These are phyloP conservation scores for Verbascum thapsus DNA, from an alignment of 257 asterid species.

Conservation along the genomic window DNA sequence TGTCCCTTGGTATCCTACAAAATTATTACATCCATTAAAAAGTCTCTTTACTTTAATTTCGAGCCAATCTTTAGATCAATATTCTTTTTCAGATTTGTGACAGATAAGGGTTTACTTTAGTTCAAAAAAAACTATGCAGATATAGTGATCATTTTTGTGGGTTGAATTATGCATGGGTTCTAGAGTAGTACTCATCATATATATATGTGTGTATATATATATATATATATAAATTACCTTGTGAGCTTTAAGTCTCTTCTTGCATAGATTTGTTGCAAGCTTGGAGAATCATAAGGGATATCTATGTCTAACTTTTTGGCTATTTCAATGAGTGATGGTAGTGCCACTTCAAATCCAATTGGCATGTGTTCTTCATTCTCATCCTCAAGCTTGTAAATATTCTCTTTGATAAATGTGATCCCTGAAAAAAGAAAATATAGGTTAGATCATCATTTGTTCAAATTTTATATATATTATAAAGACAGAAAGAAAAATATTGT, in stretches of 20 bases:
- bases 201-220: neutral
- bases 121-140: neutral
- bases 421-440: constrained; percentile 38
- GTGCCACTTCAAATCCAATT: constrained; percentile 82
- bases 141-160: constrained; percentile 2
- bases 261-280: constrained; percentile 58
- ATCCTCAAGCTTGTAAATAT: constrained; percentile 55
- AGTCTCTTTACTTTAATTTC: neutral
- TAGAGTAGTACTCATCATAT: constrained; percentile 1
- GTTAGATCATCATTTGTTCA: no score
- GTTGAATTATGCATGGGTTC: no score
- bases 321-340: constrained; percentile 78
- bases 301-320: constrained; percentile 59
- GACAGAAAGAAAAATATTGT: no score
- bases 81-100: constrained; percentile 1
- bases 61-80: constrained; percentile 20
- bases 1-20: constrained; percentile 75
- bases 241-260: constrained; percentile 63
- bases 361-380: constrained; percentile 89
- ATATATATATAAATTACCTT: constrained; percentile 46
- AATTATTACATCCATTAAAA: constrained; percentile 27
- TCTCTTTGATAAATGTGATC: constrained; percentile 50
- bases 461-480: no score
- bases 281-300: constrained; percentile 55
- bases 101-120: constrained; percentile 25